These are phyloP conservation scores for Blastobotrys persicus DNA, from an alignment of 1,139 yeast species.

Conservation along the genomic window DNA sequence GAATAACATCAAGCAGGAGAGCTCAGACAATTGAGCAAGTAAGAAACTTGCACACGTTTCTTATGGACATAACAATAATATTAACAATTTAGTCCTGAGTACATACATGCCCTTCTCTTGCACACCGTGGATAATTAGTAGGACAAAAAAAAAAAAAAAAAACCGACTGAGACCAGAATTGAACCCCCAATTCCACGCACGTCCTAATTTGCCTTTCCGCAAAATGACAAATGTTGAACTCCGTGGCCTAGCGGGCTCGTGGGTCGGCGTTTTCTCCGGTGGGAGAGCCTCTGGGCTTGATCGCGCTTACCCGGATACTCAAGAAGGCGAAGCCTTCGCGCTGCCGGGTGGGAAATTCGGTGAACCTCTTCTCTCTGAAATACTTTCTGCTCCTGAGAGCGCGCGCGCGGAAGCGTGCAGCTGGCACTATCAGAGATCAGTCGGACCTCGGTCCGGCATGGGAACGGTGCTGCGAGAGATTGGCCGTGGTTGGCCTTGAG, in stretches of 20 bases:
- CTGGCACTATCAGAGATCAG: constrained; percentile 31
- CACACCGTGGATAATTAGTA: too few relatives aligned
- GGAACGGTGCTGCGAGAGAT: constrained; percentile 32
- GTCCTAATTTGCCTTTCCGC: too few relatives aligned
- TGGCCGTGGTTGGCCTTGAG: constrained; percentile 27
- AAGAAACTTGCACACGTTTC: too few relatives aligned
- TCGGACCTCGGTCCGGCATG: constrained; percentile 21
- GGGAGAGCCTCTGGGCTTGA: constrained; percentile 10
- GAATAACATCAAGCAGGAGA: constrained; percentile 4
- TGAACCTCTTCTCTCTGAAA: constrained; percentile 30
- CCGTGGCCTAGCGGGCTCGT: constrained; percentile 1
- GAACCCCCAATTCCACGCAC: too few relatives aligned
- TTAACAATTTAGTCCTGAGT: too few relatives aligned
- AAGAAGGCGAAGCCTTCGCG: constrained; percentile 19
- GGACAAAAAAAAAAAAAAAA: too few relatives aligned
- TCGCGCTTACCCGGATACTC: constrained; percentile 33
- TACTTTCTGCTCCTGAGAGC: constrained; percentile 24
- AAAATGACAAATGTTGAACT: background rate
- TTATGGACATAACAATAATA: too few relatives aligned
- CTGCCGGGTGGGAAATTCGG: constrained; percentile 34
- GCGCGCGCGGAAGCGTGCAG: constrained; percentile 30
- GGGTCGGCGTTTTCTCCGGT: background rate
- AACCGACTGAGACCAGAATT: too few relatives aligned
- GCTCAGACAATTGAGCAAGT: too few relatives aligned
- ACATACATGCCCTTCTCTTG: too few relatives aligned